Base-by-base conservation (phyloP, 1,139 yeast species). In the Taiozyma sp. region DNA sequence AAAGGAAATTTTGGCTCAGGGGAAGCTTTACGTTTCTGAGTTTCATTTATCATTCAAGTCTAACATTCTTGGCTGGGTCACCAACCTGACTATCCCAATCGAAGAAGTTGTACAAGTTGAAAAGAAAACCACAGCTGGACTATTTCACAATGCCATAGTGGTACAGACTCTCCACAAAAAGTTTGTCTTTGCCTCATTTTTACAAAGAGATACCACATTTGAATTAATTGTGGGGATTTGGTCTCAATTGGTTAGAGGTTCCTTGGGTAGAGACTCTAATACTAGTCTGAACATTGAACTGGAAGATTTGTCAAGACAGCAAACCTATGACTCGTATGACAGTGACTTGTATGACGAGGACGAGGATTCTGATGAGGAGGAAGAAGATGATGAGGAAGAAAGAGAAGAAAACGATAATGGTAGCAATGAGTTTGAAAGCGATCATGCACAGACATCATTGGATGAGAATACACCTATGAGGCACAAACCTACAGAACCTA, bases 131-230 rank as follows among this genome's bases (percentile, higher is more conserved):
- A 85, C 91, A 0, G 89, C 90, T 0, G 86, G 81, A 3, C 70
- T 86, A 26, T 84, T 86, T 55, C 91, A 90, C 13, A 86, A 85
- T 63, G 90, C 89, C 3, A 81, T 87, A 64, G 79, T 82, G 39
- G 77, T 87, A 35, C 76, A 83, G 53, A 85, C 93, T 0, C 69
- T 85, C 51, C 89, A 85, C 60, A 85, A 84, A 47, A 83, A 80
- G 58, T 83, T 82, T 61, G 75, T 80, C 0, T 86, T 87, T 73
- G 93, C 93, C 0, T 81, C 89, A 0, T 82, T 87, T 55, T 70
- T 85, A 37, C 73, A 83, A 8, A 74, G 95, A 63, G 95, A 86
- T 63, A 56, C 81, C 0, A 77, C 87, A 0, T 85, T 82, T 64
- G 81, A 77, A 47, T 64, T 80, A 44, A 77, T 87, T 44, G 75